Percentiles rank a stretch among this genome's conserved stretches.
Conservation (phyloP, 2,329 filamentous ascomycete species). For the Tolypocladium cylindrosporum region DNA sequence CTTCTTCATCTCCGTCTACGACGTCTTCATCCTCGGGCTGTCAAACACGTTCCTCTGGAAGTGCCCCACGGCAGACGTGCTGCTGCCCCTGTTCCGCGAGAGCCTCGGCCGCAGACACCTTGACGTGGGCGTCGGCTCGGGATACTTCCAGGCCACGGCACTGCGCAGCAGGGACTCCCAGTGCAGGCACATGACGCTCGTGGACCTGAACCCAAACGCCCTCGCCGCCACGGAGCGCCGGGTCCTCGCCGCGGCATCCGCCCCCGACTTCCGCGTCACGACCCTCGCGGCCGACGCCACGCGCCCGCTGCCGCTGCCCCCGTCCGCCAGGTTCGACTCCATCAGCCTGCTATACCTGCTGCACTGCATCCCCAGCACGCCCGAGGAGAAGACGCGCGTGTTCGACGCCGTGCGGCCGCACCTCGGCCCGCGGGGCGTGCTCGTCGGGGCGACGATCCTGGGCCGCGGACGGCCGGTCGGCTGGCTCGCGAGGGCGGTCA, state of each 20-base stretch:
- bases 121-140: constrained; percentile 29
- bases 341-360: constrained; percentile 19
- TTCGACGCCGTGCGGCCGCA: constrained; percentile 7
- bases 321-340: constrained; percentile 22
- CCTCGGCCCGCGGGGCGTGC: constrained; percentile 9
- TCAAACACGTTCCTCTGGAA: constrained; percentile 26
- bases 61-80: constrained; percentile 17
- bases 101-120: constrained; percentile 25
- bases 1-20: constrained; percentile 23
- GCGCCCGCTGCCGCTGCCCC: constrained; percentile 17
- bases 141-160: constrained; percentile 23
- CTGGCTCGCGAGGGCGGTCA: constrained; percentile 7
- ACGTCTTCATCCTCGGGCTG: constrained; percentile 30
- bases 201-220: constrained; percentile 24
- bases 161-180: constrained; percentile 4
- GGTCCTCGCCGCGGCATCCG: neutral
- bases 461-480: constrained; percentile 6
- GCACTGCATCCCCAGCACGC: constrained; percentile 14
- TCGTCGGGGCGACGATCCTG: constrained; percentile 16
- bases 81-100: constrained; percentile 20
- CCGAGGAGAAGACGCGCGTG: constrained; percentile 9
- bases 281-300: constrained; percentile 27
- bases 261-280: constrained; percentile 12
- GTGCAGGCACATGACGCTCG: constrained; percentile 20
- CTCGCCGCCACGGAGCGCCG: constrained; percentile 10